phyloP scores from a whole-genome alignment of 257 asterid species.

The Solanum commersonii region DNA sequence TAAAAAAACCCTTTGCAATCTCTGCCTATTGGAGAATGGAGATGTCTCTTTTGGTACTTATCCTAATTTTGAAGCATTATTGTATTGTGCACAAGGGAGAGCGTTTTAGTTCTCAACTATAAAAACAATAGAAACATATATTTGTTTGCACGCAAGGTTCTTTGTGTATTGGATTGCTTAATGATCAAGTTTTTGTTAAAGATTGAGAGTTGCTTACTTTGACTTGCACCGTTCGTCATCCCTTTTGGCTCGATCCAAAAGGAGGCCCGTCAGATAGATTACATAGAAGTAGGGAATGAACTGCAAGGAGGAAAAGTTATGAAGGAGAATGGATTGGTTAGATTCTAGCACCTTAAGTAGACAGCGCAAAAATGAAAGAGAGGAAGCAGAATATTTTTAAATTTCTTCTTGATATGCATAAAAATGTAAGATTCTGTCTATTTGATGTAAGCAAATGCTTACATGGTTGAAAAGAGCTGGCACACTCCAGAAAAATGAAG shows the following conservation, averaged over 20 bases:
- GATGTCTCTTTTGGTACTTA: neutral
- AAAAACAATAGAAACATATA: neutral
- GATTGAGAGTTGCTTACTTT: slow-evolving; percentile 46
- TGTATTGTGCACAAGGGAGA: neutral
- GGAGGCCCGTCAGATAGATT: slow-evolving; percentile 76
- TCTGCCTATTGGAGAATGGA: neutral
- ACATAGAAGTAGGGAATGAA: slow-evolving; percentile 89
- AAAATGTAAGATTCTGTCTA: neutral
- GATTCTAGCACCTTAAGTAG: neutral
- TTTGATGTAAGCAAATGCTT: slow-evolving; percentile 10
- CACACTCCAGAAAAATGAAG: slow-evolving; percentile 87
- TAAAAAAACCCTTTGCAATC: neutral
- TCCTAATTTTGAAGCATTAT: neutral
- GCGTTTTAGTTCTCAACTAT: neutral
- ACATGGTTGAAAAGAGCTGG: slow-evolving; percentile 90
- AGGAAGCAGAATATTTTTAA: neutral
- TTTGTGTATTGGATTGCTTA: neutral
- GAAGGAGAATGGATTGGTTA: neutral
- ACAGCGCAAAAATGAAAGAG: neutral
- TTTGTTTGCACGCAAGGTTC: neutral
- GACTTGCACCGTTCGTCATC: slow-evolving; percentile 90
- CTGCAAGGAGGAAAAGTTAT: slow-evolving; percentile 28
- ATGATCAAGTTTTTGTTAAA: neutral
- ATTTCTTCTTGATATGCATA: neutral
- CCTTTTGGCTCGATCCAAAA: slow-evolving; percentile 84